Conservation (phyloP, 129 eudicot genomes). For the Flaveria linearis region DNA sequence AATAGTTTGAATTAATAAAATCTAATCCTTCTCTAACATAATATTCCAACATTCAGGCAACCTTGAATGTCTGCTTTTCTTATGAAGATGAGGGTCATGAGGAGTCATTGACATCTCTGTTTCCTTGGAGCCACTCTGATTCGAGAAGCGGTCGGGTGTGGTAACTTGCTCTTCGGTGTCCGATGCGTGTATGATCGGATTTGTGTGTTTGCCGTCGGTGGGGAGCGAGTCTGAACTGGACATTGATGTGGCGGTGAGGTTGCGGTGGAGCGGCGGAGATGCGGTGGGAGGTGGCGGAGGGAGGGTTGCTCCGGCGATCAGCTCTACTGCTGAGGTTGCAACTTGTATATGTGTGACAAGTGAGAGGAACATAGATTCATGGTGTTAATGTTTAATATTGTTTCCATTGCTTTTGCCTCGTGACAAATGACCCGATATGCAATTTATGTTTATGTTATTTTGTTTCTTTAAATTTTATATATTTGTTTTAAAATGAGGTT, state of each 20-base stretch:
- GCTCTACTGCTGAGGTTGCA: neutral
- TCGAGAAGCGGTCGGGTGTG: constrained; percentile 37
- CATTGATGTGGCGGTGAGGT: constrained; percentile 21
- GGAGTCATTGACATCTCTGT: constrained; percentile 20
- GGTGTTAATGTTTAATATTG: neutral
- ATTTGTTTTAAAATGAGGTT: no score
- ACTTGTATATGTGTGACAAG: neutral
- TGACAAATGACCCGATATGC: neutral
- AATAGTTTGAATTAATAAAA: no score
- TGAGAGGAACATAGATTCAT: neutral
- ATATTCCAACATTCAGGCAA: constrained; percentile 25
- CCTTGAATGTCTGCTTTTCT: constrained; percentile 27
- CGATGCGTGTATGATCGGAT: constrained; percentile 23
- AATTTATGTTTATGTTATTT: neutral
- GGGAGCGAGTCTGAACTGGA: constrained; percentile 14
- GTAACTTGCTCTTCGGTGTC: constrained; percentile 8
- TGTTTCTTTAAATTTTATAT: no score
- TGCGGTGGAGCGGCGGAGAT: constrained; percentile 1
- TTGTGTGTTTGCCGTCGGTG: constrained; percentile 24
- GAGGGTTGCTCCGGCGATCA: neutral
- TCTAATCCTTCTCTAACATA: no score
- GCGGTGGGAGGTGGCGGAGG: no score
- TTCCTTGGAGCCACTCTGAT: constrained; percentile 25
- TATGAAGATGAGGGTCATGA: neutral
- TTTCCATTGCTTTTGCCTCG: no score